Base-by-base conservation (phyloP, 768 basidiomycete species). In the Trametes cingulata region DNA sequence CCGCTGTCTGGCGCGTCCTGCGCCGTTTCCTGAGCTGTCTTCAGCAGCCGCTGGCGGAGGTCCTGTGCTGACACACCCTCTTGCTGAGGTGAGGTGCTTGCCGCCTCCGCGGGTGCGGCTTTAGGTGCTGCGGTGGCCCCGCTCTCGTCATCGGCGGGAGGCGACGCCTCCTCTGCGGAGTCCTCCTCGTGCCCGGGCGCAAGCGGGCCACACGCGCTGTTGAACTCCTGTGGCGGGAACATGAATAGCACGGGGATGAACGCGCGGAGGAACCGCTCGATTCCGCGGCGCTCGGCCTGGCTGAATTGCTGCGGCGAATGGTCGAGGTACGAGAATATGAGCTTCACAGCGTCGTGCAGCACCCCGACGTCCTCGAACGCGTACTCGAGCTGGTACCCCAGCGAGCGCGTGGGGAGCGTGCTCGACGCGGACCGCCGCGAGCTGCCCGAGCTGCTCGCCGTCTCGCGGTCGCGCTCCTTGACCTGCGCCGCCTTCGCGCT, bases 291-390 rank as follows among this genome's bases (percentile, higher is more conserved):
- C 75, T 98, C 96, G 52, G 80, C 78, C 2, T 81, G 74, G 60
- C 86, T 89, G 73, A 92, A 92, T 58, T 84, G 82, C 15, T 81
- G 84, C 65, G 87, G 85, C 47, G 90, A 88, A 70, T 90, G 92
- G 68, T 98, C 96, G 66, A 99, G 81, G 78, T 92, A 98, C 14
- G 88, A 86, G 71, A 91, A 90, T 61, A 95, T 84, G 75, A 99
- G 82, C 78, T 94, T 94, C 71, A 96, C 82, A 25, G 86, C 82
- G 73, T 99, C 97, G 63, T 91, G 87, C 68, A 99, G 75, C 42
- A 96, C 89, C 19, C 83, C 82, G 8, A 82, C 83, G 71, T 98
- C 93, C 54, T 82, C 76, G 73, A 98, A 86, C 36, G 80, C 74
- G 70, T 87, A 95, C 65, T 90, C 86, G 41, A 95, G 83, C 70